Evolutionary conservation across 2,329 filamentous ascomycete genomes (phyloP), one percentile per base, ranked within the genome.

Genomic region (Beauveria pseudobassiana): DNA sequence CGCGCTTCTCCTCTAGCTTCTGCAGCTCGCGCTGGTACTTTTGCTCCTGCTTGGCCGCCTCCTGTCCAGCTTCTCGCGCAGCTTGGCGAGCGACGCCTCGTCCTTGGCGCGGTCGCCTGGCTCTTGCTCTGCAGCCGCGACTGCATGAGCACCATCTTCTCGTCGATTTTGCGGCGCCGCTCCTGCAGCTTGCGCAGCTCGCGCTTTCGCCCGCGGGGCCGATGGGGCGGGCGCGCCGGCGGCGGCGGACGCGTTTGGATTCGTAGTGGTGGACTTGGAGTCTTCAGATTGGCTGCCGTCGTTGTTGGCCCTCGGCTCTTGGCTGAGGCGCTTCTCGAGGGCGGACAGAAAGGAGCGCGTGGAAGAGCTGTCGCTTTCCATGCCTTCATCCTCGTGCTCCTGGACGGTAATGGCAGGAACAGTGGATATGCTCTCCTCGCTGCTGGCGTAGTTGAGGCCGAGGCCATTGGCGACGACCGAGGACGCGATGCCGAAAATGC

Each of bases 41-140:
- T 40, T 86, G 86, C 66, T 88, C 83, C 58, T 87, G 83, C 69
- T 87, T 89, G 49, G 83, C 82, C 0, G 87, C 71, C 65, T 88
- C 85, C 77, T 78, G 51, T 85, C 81, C 70, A 89, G 85, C 68
- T 83, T 87, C 69, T 87, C 84, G 34, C 82, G 80, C 8, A 85
- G 77, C 70, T 85, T 88, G 34, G 80, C 78, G 5, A 85, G 64
- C 1, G 78, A 76, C 1, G 76, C 72, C 55, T 76, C 77, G 51
- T 87, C 82, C 61, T 81, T 76, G 55, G 77, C 75, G 64, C 79
- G 73, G 63, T 78, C 77, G 40, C 82, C 12, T 74, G 72, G 20
- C 77, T 76, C 63, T 78, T 79, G 28, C 70, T 75, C 34, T 73
- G 67, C 40, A 76, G 72, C 50, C 78, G 82, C 64, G 82, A 77